phyloP scores from a whole-genome alignment of 2,329 filamentous ascomycete species.

The Reticulascus tulasneorum region DNA sequence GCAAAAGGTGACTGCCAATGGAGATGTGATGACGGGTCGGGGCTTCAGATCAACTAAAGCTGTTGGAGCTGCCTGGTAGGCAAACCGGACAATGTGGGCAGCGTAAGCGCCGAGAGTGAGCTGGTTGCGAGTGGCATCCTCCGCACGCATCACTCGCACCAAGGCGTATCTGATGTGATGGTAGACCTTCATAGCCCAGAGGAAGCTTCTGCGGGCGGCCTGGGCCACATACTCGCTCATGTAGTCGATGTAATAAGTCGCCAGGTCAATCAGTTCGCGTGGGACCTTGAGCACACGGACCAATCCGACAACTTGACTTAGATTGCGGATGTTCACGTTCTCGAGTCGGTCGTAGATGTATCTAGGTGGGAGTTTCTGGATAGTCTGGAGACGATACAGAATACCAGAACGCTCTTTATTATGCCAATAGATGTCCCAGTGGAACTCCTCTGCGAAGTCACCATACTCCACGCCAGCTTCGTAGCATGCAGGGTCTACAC shows the following conservation, averaged over 20 bases:
- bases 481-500: slow-evolving; percentile 13
- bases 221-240: slow-evolving; percentile 19
- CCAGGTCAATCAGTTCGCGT: slow-evolving; percentile 9
- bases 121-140: slow-evolving; percentile 7
- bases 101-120: slow-evolving; percentile 24
- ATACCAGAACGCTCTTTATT: slow-evolving; percentile 8
- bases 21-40: slow-evolving; percentile 3
- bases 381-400: slow-evolving; percentile 10
- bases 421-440: slow-evolving; percentile 33
- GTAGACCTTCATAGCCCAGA: slow-evolving; percentile 26
- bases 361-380: not conserved
- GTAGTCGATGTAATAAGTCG: slow-evolving; percentile 29
- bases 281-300: slow-evolving; percentile 22
- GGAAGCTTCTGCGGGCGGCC: slow-evolving; percentile 20
- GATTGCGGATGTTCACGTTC: slow-evolving; percentile 3
- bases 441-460: slow-evolving; percentile 24
- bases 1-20: slow-evolving; percentile 6
- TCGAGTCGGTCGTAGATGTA: slow-evolving; percentile 5
- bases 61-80: slow-evolving; percentile 14
- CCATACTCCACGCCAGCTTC: slow-evolving; percentile 16
- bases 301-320: slow-evolving; percentile 25
- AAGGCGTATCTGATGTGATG: slow-evolving; percentile 22
- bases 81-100: slow-evolving; percentile 23
- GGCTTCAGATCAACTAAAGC: not conserved
- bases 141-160: slow-evolving; percentile 12